These are phyloP conservation scores for Paspalum vaginatum DNA, from an alignment of 176 grass and related monocot species.

Conservation along the genomic window DNA sequence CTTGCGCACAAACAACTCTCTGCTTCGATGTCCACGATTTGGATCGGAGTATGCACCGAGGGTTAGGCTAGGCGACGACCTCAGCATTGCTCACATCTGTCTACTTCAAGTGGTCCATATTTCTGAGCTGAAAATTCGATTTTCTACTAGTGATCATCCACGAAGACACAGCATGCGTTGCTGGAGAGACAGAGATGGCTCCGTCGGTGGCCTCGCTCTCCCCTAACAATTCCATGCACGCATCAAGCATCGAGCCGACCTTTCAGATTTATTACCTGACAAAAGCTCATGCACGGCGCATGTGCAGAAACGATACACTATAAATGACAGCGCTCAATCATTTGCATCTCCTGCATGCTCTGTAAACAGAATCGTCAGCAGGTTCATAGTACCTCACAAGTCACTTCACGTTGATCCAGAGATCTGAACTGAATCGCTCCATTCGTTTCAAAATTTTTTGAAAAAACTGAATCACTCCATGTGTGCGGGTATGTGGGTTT, in stretches of 20 bases:
- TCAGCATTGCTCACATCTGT: no score
- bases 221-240: no score
- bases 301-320: background rate
- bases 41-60: no score
- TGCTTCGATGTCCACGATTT: no score
- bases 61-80: no score
- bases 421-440: background rate
- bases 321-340: background rate
- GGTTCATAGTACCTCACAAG: background rate
- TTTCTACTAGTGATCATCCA: background rate
- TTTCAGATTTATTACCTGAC: background rate
- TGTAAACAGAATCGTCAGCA: background rate
- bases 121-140: background rate
- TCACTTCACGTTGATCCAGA: background rate
- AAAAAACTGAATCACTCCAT: background rate
- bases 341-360: background rate
- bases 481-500: background rate
- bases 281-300: background rate
- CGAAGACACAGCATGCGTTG: background rate
- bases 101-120: no score
- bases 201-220: constrained; percentile 1
- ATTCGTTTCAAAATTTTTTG: no score
- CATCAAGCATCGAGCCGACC: background rate
- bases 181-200: background rate
- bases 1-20: no score